phyloP scores from a whole-genome alignment of 2,329 filamentous ascomycete genomes.

The Arthrobotrys pseudoclavata region DNA sequence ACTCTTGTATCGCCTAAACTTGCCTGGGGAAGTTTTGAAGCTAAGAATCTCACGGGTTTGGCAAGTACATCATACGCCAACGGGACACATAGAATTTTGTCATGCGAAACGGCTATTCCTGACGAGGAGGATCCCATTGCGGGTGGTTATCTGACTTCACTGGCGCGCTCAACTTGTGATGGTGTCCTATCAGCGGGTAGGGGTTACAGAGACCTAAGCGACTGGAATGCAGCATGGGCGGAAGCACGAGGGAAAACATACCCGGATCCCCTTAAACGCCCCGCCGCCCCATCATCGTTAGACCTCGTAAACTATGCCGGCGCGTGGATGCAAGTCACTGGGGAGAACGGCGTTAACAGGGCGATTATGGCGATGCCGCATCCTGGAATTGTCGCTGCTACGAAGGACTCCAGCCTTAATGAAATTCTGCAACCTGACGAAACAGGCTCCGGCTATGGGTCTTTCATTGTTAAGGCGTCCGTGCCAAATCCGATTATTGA shows the following conservation, averaged over 20 bases:
- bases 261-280: constrained; percentile 28
- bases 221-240: constrained; percentile 44
- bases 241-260: constrained; percentile 7
- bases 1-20: constrained; percentile 81
- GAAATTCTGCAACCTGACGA: constrained; percentile 78
- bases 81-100: constrained; percentile 69
- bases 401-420: constrained; percentile 75
- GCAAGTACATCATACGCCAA: constrained; percentile 77
- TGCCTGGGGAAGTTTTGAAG: constrained; percentile 71
- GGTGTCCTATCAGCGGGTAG: constrained; percentile 78
- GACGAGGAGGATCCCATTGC: constrained; percentile 66
- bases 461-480: constrained; percentile 77
- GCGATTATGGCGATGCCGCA: constrained; percentile 84
- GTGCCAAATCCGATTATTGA: constrained; percentile 79
- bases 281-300: constrained; percentile 24
- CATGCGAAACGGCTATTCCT: constrained; percentile 75
- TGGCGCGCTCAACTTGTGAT: constrained; percentile 72
- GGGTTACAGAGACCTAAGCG: constrained; percentile 53
- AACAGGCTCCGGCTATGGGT: constrained; percentile 73
- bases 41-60: constrained; percentile 70
- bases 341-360: constrained; percentile 73
- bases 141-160: constrained; percentile 64
- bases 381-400: constrained; percentile 74
- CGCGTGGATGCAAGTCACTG: constrained; percentile 43
- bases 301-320: constrained; percentile 47